Percentiles rank a stretch among this genome's conserved stretches.
phyloP scores from a whole-genome alignment of 441 rosid genomes.

The Omphalea diandra region DNA sequence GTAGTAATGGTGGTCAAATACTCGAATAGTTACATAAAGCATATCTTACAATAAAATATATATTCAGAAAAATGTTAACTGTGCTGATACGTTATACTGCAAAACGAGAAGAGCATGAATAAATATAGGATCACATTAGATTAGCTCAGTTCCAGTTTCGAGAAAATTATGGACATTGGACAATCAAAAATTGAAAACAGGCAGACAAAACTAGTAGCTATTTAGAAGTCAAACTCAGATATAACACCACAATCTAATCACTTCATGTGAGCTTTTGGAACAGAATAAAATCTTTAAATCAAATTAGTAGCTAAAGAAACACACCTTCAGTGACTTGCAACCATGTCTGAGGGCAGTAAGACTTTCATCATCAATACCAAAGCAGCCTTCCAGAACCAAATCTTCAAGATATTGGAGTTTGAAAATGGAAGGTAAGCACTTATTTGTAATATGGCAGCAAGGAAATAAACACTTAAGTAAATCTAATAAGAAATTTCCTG shows the following conservation, averaged over 20 bases:
- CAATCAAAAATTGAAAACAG: neutral
- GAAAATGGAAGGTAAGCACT: slow-evolving; percentile 64
- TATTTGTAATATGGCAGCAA: slow-evolving; percentile 66
- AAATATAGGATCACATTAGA: neutral
- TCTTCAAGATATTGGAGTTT: slow-evolving; percentile 78
- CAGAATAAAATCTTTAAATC: neutral
- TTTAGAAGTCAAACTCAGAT: neutral
- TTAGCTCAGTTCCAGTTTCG: neutral
- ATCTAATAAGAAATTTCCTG: neutral
- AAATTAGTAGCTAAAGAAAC: slow-evolving; percentile 8
- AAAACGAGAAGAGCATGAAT: too few relatives aligned
- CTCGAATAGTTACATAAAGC: neutral
- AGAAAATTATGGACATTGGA: neutral
- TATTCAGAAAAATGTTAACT: neutral
- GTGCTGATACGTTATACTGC: neutral
- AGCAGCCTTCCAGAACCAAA: slow-evolving; percentile 80
- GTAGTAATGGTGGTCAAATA: neutral
- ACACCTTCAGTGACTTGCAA: slow-evolving; percentile 79
- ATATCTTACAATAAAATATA: neutral
- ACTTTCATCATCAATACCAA: slow-evolving; percentile 68
- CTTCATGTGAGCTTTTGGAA: neutral
- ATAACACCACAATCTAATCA: neutral
- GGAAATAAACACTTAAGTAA: neutral
- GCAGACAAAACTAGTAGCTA: neutral
- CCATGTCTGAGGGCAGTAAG: slow-evolving; percentile 51